Conservation (phyloP, 768 basidiomycete genomes). For the Termitomyces sp. region DNA sequence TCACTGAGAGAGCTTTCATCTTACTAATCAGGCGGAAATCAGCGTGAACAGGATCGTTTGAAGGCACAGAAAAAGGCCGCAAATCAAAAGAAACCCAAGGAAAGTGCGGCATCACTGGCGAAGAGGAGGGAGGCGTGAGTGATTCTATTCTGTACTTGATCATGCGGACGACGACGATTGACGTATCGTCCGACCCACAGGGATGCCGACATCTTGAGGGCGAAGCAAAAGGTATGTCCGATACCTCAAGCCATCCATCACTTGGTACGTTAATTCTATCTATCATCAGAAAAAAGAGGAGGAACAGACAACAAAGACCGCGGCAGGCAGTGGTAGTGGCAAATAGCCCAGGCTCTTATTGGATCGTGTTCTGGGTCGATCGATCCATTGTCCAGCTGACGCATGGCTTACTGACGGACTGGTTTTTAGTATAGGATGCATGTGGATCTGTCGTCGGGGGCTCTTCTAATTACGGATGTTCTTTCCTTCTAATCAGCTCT, state of each 20-base stretch:
- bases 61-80: constrained; percentile 71
- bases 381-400: constrained; percentile 5
- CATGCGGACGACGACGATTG: constrained; percentile 7
- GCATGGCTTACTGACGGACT: neutral
- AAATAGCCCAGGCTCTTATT: constrained; percentile 30
- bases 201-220: constrained; percentile 68
- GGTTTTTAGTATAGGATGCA: neutral
- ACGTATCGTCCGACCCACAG: constrained; percentile 31
- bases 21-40: constrained; percentile 62
- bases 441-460: neutral
- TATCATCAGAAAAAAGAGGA: constrained; percentile 49
- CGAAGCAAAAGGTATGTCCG: constrained; percentile 68
- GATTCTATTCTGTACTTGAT: constrained; percentile 2
- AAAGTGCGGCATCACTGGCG: constrained; percentile 54
- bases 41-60: constrained; percentile 69
- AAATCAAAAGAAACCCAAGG: constrained; percentile 59
- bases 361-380: constrained; percentile 8
- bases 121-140: constrained; percentile 77
- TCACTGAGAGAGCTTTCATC: constrained; percentile 14
- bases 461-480: neutral
- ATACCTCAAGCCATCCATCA: constrained; percentile 2
- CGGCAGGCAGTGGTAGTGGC: constrained; percentile 17
- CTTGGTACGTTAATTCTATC: neutral
- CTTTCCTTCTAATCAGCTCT: neutral
- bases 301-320: constrained; percentile 26